These are phyloP conservation scores for Aspergillus panamensis DNA, from an alignment of 495 filamentous ascomycete genomes.

Conservation along the genomic window DNA sequence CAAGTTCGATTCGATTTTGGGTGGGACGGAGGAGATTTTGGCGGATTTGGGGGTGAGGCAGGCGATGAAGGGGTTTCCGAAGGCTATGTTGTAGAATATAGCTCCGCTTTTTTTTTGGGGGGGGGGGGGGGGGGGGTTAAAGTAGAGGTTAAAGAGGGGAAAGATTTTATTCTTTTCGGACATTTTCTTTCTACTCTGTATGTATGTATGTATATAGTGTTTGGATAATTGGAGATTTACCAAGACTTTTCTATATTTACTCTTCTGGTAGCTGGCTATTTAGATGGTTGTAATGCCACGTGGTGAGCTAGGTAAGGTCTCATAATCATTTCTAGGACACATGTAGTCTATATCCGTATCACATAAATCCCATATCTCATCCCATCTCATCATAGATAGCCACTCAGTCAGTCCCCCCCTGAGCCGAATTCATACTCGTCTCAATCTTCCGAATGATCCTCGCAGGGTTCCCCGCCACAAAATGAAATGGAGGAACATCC, in stretches of 20 bases:
- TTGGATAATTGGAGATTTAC: neutral
- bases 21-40: constrained; percentile 80
- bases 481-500: constrained; percentile 55
- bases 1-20: constrained; percentile 86
- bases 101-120: neutral
- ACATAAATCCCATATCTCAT: neutral
- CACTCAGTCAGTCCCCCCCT: neutral
- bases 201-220: neutral
- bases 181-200: neutral
- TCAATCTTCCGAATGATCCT: constrained; percentile 51
- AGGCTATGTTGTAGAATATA: constrained; percentile 66
- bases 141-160: neutral
- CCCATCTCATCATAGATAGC: neutral
- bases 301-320: too few species aligned
- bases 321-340: too few species aligned
- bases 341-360: too few species aligned
- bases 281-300: too few species aligned
- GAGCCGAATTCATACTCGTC: constrained; percentile 24
- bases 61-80: constrained; percentile 78
- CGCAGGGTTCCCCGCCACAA: constrained; percentile 63
- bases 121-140: too few species aligned
- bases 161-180: neutral
- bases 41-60: constrained; percentile 79
- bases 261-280: too few species aligned
- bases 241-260: neutral